Percentiles rank a stretch among this genome's conserved stretches.
These are phyloP conservation scores for Xylaria intraflava DNA, from an alignment of 495 filamentous ascomycete genomes.

Conservation along the genomic window DNA sequence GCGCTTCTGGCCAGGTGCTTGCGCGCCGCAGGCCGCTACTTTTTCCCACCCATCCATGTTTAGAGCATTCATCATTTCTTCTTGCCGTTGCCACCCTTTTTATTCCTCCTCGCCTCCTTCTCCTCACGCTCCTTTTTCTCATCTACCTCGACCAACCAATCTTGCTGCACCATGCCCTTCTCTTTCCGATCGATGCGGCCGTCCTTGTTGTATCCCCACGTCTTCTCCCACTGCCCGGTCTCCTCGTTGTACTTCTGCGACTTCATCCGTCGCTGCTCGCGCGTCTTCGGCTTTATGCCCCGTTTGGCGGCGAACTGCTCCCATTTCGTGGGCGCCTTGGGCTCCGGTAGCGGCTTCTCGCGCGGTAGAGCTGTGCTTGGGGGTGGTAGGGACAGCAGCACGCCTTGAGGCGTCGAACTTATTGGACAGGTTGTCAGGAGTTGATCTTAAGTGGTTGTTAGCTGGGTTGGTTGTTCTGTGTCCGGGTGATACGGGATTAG, in stretches of 20 bases:
- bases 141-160: conserved; percentile 89
- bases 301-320: conserved; percentile 91
- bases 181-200: conserved; percentile 66
- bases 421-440: conserved; percentile 83
- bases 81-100: conserved; percentile 60
- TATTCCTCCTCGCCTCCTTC: conserved; percentile 51
- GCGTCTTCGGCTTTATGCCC: conserved; percentile 78
- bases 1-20: not conserved
- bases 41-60: conserved; percentile 2
- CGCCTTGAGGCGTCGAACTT: conserved; percentile 53
- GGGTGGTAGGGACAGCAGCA: conserved; percentile 68
- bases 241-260: conserved; percentile 80
- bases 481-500: not conserved
- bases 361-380: conserved; percentile 66
- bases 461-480: not conserved
- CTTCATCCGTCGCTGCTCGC: conserved; percentile 46
- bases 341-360: conserved; percentile 78
- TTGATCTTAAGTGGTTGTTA: conserved; percentile 37
- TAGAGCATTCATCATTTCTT: conserved; percentile 51
- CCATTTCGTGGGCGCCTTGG: conserved; percentile 85
- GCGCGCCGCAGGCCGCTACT: not conserved
- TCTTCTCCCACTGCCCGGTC: conserved; percentile 79
- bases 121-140: conserved; percentile 63
- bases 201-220: conserved; percentile 88
- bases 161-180: conserved; percentile 44